Conservation (phyloP, 2,329 filamentous ascomycete species). For the Apiospora rasikravindrae region DNA sequence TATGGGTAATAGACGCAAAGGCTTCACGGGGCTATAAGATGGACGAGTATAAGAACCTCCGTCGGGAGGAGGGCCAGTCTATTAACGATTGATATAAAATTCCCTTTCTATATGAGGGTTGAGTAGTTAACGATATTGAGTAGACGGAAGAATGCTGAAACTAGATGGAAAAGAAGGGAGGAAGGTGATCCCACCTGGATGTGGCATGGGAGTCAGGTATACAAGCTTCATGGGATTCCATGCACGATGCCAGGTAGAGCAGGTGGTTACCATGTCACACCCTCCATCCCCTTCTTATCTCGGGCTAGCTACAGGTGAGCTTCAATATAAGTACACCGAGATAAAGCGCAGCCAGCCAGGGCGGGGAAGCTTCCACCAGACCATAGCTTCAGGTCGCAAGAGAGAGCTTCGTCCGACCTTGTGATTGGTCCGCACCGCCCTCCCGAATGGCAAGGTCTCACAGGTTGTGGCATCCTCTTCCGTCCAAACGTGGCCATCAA, state of each 20-base stretch:
- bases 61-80: neutral
- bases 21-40: neutral
- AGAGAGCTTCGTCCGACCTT: neutral
- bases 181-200: neutral
- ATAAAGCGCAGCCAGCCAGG: neutral
- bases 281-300: neutral
- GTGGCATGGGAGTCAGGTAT: neutral
- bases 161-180: neutral
- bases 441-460: neutral
- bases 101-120: neutral
- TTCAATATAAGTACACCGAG: neutral
- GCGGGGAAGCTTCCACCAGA: conserved; percentile 4
- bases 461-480: neutral
- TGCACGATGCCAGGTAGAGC: neutral
- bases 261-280: conserved; percentile 12
- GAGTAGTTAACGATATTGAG: neutral
- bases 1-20: neutral
- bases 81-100: neutral
- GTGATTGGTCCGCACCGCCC: neutral
- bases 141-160: neutral
- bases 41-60: neutral
- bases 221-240: conserved; percentile 1
- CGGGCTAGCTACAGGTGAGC: neutral
- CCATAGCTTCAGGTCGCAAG: neutral
- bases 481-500: neutral